Evolutionary conservation across 306 rosid species (phyloP), one percentile per base, ranked within the genome.

Genomic region (Carpinus fangiana): DNA sequence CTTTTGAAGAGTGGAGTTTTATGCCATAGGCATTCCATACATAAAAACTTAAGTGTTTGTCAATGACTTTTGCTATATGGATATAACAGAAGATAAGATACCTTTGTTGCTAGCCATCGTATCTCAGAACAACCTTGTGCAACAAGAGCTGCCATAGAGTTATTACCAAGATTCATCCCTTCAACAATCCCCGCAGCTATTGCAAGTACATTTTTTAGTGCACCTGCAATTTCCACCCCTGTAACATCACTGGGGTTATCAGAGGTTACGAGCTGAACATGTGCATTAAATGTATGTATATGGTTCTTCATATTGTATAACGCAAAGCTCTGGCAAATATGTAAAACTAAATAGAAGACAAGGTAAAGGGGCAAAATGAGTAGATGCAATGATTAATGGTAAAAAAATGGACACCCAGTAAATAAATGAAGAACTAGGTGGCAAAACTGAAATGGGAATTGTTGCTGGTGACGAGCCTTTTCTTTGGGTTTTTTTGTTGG

Each of bases 211-310:
- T 94, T 94, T 83, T 94, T 94, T 8, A 94, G 94, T 45, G 97
- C 98, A 86, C 97, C 97, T 47, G 98, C 91, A 83, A 94, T 91
- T 88, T 94, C 98, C 82, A 94, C 97, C 82, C 97, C 98, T 89
- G 92, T 91, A 84, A 92, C 98, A 80, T 94, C 98, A 87, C 98
- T 94, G 98, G 87, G 89, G 89, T 86, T 82, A 94, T 92, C 93
- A 90, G 95, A 90, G 85, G 89, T 90, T 88, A 94, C 84, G 89
- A 88, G 82, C 90, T 80, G 86, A 87, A 83, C 89, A 69, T 52
- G 77, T 76, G 79, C 72, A 52, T 80, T 62, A 56, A 69, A 80
- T 73, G 55, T 16, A 52, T 59, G 50, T 54, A 76, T 11, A 59
- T 54, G 70, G 61, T 70, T 55, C 17, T 46, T 34, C 72, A 73